phyloP scores from a whole-genome alignment of 768 basidiomycete species.

The Agaricus subrufescens region DNA sequence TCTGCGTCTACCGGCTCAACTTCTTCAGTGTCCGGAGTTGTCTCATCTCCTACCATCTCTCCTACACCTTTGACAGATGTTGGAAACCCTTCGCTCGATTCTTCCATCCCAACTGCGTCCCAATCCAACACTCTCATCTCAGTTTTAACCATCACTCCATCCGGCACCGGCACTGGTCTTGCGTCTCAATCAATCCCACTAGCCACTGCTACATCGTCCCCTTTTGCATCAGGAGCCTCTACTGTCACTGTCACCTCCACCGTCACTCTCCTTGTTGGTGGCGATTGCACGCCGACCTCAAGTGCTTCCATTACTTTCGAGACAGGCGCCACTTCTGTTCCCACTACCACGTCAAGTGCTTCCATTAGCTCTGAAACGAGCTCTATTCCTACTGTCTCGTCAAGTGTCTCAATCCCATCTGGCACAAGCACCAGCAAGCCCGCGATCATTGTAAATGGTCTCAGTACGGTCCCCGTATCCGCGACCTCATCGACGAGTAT shows the following conservation, averaged over 20 bases:
- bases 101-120: slow-evolving; percentile 7
- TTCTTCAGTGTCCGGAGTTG: neutral
- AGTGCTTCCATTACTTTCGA: neutral
- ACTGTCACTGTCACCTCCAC: slow-evolving; percentile 27
- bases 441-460: too few species aligned
- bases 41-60: slow-evolving; percentile 8
- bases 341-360: too few species aligned
- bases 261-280: slow-evolving; percentile 8
- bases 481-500: neutral
- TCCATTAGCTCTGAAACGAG: neutral
- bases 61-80: neutral
- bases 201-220: neutral
- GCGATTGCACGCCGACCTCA: neutral
- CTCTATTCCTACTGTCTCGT: neutral
- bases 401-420: too few species aligned
- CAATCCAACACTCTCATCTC: slow-evolving; percentile 9
- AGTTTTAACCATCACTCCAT: slow-evolving; percentile 7
- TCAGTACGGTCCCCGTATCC: neutral
- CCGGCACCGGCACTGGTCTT: slow-evolving; percentile 10
- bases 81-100: slow-evolving; percentile 2
- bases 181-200: neutral
- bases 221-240: slow-evolving; percentile 22
- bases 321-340: neutral
- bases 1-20: neutral
- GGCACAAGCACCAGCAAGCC: too few species aligned